These are phyloP conservation scores for Colletotrichum ledebouriae DNA, from an alignment of 2,329 filamentous ascomycete genomes.

Conservation along the genomic window DNA sequence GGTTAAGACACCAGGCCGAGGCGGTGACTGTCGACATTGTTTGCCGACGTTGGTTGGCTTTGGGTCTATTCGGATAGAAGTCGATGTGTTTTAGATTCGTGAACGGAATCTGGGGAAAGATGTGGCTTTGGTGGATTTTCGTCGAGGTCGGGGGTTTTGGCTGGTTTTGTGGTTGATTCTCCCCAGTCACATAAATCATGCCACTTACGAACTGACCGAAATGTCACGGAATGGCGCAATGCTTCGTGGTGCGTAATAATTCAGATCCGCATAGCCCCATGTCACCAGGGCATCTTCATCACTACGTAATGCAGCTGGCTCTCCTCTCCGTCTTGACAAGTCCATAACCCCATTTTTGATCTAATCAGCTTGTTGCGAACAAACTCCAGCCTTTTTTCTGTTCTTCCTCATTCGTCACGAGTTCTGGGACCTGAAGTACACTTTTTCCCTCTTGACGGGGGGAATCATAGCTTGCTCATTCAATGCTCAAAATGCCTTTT, in stretches of 20 bases:
- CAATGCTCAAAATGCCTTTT: conserved; percentile 63
- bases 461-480: conserved; percentile 45
- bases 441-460: conserved; percentile 30
- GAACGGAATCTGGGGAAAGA: conserved; percentile 4
- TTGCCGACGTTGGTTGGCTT: neutral
- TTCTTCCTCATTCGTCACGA: conserved; percentile 33
- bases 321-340: conserved; percentile 23
- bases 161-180: neutral
- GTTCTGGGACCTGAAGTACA: conserved; percentile 21
- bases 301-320: conserved; percentile 30
- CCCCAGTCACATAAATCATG: conserved; percentile 20
- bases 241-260: conserved; percentile 13
- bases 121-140: neutral
- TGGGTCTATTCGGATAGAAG: neutral
- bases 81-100: neutral
- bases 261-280: conserved; percentile 21
- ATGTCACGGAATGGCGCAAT: conserved; percentile 6
- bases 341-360: conserved; percentile 33
- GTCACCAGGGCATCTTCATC: conserved; percentile 30
- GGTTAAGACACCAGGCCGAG: conserved; percentile 30
- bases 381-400: conserved; percentile 27
- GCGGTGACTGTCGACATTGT: conserved; percentile 33
- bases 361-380: conserved; percentile 26
- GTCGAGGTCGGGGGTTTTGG: neutral
- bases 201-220: conserved; percentile 3